Evolutionary conservation across 208 protist genomes (phyloP).

Genomic region (Wallacemonas collosoma): DNA sequence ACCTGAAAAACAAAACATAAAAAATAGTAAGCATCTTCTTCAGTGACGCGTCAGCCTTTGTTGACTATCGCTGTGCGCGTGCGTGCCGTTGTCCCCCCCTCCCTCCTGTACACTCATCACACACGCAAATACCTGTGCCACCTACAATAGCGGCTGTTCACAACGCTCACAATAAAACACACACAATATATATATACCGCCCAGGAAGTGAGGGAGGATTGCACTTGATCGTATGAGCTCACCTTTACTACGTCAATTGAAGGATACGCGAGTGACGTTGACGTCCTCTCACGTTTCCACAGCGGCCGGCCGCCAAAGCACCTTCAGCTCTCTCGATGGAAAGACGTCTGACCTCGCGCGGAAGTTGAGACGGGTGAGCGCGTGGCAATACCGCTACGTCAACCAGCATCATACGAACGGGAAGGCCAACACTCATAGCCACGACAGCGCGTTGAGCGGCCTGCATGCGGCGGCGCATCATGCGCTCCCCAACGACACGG

Average conservation of each 20-base stretch:
- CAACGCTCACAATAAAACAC: no score
- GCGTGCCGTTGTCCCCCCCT: no score
- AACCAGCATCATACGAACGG: not conserved
- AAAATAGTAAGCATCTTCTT: not conserved
- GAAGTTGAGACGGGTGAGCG: conserved; percentile 1
- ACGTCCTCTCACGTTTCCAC: not conserved
- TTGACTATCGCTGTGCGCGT: no score
- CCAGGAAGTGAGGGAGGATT: not conserved
- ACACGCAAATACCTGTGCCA: no score
- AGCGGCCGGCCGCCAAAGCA: not conserved
- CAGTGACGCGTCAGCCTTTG: not conserved
- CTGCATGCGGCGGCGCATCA: no score
- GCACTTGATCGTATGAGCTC: not conserved
- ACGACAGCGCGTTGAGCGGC: not conserved
- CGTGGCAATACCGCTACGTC: conserved; percentile 9
- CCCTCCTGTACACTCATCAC: no score
- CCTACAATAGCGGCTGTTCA: no score
- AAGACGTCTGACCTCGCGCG: conserved; percentile 1
- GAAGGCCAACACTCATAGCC: not conserved
- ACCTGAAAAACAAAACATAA: not conserved
- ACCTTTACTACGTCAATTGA: not conserved
- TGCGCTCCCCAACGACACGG: no score
- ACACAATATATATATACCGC: not conserved
- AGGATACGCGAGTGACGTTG: not conserved
- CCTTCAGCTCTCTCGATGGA: not conserved